phyloP scores from a whole-genome alignment of 345 rosid genomes.

The Jatropha curcas region DNA sequence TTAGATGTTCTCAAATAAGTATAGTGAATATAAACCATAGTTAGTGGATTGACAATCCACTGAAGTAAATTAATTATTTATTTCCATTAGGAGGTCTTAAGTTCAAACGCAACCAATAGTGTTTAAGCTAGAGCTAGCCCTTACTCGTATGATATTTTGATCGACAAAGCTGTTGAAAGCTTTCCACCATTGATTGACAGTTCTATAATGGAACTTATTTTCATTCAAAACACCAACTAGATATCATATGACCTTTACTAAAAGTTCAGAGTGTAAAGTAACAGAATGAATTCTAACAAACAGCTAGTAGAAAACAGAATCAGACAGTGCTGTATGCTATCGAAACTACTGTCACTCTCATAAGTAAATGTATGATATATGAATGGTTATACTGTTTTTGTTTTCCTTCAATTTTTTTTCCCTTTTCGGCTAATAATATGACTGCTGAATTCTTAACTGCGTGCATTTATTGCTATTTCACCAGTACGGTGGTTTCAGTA shows the following conservation, averaged over 20 bases:
- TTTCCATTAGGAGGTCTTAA: too few species aligned
- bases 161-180: background rate
- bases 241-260: background rate
- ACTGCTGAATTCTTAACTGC: background rate
- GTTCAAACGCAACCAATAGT: too few species aligned
- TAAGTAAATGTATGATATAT: background rate
- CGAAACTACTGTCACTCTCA: background rate
- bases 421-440: background rate
- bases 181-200: background rate
- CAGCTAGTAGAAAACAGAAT: background rate
- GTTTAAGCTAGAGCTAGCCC: too few species aligned
- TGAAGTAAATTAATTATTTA: too few species aligned
- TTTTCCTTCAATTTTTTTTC: background rate
- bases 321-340: background rate
- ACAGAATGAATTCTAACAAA: background rate
- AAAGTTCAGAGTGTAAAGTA: background rate
- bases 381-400: background rate
- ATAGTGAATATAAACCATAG: too few species aligned
- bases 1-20: too few species aligned
- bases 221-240: background rate
- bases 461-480: conserved; percentile 16
- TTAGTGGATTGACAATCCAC: too few species aligned
- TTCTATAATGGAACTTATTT: background rate
- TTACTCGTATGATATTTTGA: too few species aligned
- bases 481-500: conserved; percentile 87